Evolutionary conservation across 116 monocot species (phyloP), one percentile per base, ranked within the genome.

Genomic region (Phalaenopsis hybrid): DNA sequence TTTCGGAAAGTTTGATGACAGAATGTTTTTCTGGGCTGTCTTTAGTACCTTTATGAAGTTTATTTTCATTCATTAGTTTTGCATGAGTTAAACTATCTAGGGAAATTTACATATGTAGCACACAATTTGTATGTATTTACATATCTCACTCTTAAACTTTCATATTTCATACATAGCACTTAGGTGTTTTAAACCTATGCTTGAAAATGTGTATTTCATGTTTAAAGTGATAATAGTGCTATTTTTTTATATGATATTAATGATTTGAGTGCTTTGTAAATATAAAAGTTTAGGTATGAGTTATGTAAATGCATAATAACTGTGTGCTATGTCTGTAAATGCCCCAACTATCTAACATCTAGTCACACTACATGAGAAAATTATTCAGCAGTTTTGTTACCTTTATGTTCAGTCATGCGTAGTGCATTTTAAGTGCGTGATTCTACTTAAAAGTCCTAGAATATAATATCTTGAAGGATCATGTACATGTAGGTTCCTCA

Each of bases 391-490:
- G 37, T 34, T 72, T 72, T 34, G 15, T 72, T 72, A 72, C 41
- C 72, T 37, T 72, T 33, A 41, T 23, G 72, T 37, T 72, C 4
- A 41, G 7, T 67, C 13, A 41, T 41, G 5, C 72, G 9, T 33
- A 72, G 72, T 72, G 72, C 34, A 63, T 34, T 4, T 72, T 13
- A 72, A 37, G 37, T 13, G 72, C 6, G 9, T 41, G 63, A 21
- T 63, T 63, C 63, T 63, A 63, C 63, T 63, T 63, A 12, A 23
- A 25, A 28, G 6, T 72, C 41, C 15, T 72, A 72, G 37, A 72
- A 41, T 72, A 72, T 72, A 72, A 72, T 72, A 33, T 72, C 37
- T 72, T 72, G 72, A 72, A 72, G 72, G 72, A 37, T 72, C 72
- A 72, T 72, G 72, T 41, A 72, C 16, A 72, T 72, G 72, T 72